A percentile compares a stretch with the other conserved stretches of the same genome.
These are phyloP conservation scores for Phytophthora pistaciae DNA, from an alignment of 352 stramenopile species.

Conservation along the genomic window DNA sequence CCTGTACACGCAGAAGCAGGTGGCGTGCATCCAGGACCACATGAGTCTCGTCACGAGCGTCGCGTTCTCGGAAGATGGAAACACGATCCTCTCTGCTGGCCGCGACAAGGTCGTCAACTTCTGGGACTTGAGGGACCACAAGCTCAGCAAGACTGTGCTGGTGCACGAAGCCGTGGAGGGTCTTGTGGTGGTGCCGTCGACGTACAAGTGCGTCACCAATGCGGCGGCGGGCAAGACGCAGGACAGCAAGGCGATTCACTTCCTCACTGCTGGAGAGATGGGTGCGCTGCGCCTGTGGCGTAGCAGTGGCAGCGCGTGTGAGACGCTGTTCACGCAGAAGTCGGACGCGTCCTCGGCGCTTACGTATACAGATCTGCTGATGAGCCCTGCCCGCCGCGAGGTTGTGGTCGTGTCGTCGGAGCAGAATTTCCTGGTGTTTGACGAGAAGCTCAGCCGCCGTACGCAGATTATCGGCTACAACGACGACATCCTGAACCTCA, in stretches of 20 bases:
- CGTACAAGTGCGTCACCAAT: constrained; percentile 58
- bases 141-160: constrained; percentile 93
- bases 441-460: constrained; percentile 70
- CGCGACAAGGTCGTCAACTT: constrained; percentile 95
- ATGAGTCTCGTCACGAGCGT: constrained; percentile 95
- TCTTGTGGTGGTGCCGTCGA: constrained; percentile 87
- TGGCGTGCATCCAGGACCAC: constrained; percentile 94
- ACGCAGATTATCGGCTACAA: constrained; percentile 95
- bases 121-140: constrained; percentile 85
- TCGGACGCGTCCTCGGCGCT: constrained; percentile 46
- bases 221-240: constrained; percentile 26
- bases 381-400: constrained; percentile 63
- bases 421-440: constrained; percentile 90
- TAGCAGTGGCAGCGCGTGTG: constrained; percentile 42
- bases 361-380: constrained; percentile 63
- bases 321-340: constrained; percentile 57
- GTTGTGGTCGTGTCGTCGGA: constrained; percentile 84
- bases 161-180: constrained; percentile 96
- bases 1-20: constrained; percentile 84
- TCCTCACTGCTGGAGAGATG: constrained; percentile 95
- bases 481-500: constrained; percentile 98
- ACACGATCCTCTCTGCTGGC: constrained; percentile 90
- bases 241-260: constrained; percentile 81
- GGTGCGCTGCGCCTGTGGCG: constrained; percentile 89
- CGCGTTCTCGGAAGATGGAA: constrained; percentile 88